Conservation (phyloP, 129 eudicot species). For the Dittrichia graveolens region DNA sequence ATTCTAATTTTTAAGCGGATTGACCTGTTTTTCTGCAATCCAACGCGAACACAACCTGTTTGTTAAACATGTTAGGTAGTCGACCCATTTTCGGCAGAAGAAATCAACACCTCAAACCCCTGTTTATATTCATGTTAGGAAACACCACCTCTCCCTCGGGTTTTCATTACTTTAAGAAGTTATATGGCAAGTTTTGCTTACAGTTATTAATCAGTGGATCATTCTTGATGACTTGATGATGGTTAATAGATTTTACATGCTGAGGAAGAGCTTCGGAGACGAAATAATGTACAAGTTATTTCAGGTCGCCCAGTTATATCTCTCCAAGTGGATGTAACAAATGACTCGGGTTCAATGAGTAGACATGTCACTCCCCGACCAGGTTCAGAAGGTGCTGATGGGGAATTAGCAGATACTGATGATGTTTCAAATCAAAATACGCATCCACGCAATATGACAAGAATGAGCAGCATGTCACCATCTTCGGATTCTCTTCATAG, state of each 20-base stretch:
- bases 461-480: conserved; percentile 81
- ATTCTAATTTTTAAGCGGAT: too few species aligned
- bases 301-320: conserved; percentile 53
- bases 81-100: too few species aligned
- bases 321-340: conserved; percentile 77
- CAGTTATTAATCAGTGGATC: conserved; percentile 2
- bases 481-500: conserved; percentile 76
- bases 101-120: too few species aligned
- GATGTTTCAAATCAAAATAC: conserved; percentile 54
- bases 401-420: conserved; percentile 65
- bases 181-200: conserved; percentile 5
- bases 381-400: conserved; percentile 68
- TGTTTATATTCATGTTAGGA: too few species aligned
- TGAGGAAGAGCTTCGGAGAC: conserved; percentile 83
- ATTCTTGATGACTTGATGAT: not conserved
- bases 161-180: not conserved
- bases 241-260: conserved; percentile 74
- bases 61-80: too few species aligned
- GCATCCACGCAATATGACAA: conserved; percentile 54
- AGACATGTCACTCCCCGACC: conserved; percentile 66
- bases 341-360: conserved; percentile 78
- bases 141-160: too few species aligned
- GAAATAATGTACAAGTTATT: conserved; percentile 54
- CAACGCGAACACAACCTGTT: too few species aligned
- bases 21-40: too few species aligned